A percentile compares a stretch with the other conserved stretches of the same genome.
Conservation (phyloP, 2,329 filamentous ascomycete species). For the Claviceps sp. region DNA sequence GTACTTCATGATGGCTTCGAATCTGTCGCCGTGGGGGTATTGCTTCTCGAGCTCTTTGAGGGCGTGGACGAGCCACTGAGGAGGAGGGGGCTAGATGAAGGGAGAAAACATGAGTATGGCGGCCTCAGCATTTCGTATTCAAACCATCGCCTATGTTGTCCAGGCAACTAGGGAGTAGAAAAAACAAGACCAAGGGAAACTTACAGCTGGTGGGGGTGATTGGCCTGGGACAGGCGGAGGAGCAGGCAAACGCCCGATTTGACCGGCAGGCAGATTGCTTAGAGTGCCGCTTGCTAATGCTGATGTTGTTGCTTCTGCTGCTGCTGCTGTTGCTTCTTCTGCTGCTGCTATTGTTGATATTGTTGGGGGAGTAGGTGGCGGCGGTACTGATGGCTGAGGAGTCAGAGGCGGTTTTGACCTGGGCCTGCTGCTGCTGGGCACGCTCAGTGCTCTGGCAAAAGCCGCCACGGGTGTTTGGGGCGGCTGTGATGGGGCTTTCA, state of each 20-base stretch:
- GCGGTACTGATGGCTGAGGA: constrained; percentile 13
- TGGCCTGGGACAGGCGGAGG: constrained; percentile 46
- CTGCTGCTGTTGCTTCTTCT: no score
- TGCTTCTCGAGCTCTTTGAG: constrained; percentile 56
- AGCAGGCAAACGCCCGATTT: constrained; percentile 56
- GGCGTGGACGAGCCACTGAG: constrained; percentile 68
- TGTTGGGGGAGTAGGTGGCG: no score
- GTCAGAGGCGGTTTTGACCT: constrained; percentile 24
- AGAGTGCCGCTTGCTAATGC: constrained; percentile 16
- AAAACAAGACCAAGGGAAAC: constrained; percentile 15
- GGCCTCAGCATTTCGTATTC: no score
- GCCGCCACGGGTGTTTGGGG: constrained; percentile 18
- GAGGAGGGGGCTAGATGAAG: constrained; percentile 57
- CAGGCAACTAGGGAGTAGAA: background rate
- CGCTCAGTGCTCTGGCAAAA: constrained; percentile 18
- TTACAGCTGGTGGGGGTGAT: constrained; percentile 46
- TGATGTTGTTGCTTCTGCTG: constrained; percentile 6
- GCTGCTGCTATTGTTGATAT: no score
- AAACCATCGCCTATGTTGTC: no score
- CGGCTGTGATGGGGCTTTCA: constrained; percentile 21
- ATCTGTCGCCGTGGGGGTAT: constrained; percentile 64
- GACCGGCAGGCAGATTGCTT: constrained; percentile 32
- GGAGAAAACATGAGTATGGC: background rate
- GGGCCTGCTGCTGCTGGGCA: constrained; percentile 13
- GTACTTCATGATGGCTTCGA: constrained; percentile 87